Evolutionary conservation across 2,329 filamentous ascomycete genomes (phyloP), one percentile per base, ranked within the genome.

Genomic region (Microthyrium microscopicum): DNA sequence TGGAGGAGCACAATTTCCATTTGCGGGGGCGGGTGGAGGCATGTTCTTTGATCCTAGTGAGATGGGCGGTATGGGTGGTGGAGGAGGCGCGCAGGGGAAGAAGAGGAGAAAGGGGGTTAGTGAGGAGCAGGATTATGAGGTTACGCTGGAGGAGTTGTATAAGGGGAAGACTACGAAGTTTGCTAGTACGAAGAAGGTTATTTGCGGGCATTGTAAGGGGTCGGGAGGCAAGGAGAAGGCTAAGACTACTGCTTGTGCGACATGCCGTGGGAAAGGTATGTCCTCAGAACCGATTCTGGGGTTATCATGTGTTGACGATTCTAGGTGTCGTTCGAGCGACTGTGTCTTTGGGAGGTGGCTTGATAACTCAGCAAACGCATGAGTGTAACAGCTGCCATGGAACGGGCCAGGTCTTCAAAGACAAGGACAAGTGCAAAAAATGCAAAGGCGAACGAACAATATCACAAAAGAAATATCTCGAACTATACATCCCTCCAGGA

Each of bases 91-190:
- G 8, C 63, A 62, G 42, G 64, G 68, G 5, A 42, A 49, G 30
- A 46, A 47, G 20, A 43, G 38, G 19, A 35, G 38, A 26, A 78
- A 74, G 46, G 84, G 87, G 29, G 73, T 70, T 34, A 76, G 85
- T 44, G 87, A 94, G 55, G 77, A 92, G 52, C 82, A 92, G 48
- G 72, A 82, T 46, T 95, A 98, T 58, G 76, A 84, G 52, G 81
- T 95, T 37, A 79, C 74, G 2, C 61, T 98, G 39, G 89, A 95
- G 54, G 89, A 98, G 56, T 66, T 98, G 20, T 98, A 95, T 68
- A 94, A 92, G 61, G 89, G 89, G 48, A 94, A 95, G 66, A 94
- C 89, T 1, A 89, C 92, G 50, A 89, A 91, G 60, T 94, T 98
- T 54, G 76, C 83, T 6, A 89, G 81, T 49, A 91, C 85, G 49